These are phyloP conservation scores for Phlyctochytrium arcticum DNA, from an alignment of 192 early-diverging fungal species.

Conservation along the genomic window DNA sequence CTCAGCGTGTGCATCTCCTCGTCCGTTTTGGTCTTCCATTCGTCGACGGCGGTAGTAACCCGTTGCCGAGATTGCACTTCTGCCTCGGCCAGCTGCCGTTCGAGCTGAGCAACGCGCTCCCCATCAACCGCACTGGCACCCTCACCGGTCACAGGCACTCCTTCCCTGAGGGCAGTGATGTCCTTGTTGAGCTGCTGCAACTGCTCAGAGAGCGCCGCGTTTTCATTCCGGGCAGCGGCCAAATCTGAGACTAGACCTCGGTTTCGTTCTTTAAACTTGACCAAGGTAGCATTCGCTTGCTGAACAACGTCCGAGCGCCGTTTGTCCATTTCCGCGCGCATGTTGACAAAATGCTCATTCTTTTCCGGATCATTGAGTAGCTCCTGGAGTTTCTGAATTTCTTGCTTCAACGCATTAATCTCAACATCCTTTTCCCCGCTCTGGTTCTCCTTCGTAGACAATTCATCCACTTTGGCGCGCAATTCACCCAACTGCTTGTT, in stretches of 20 bases:
- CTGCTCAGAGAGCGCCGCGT: constrained; percentile 4
- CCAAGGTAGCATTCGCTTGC: constrained; percentile 14
- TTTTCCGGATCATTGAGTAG: constrained; percentile 10
- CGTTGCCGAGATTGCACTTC: not conserved
- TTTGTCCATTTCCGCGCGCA: constrained; percentile 9
- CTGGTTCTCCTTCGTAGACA: not conserved
- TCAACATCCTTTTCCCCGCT: not conserved
- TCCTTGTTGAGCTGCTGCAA: not conserved
- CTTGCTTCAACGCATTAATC: not conserved
- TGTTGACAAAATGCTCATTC: not conserved
- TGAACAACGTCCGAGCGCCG: constrained; percentile 3
- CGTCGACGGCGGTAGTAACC: constrained; percentile 2
- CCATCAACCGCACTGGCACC: too few species aligned
- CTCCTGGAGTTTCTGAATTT: constrained; percentile 1
- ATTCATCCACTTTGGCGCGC: not conserved
- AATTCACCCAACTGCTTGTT: constrained; percentile 13
- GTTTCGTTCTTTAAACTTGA: constrained; percentile 15
- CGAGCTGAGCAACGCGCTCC: constrained; percentile 1
- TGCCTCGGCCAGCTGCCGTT: not conserved
- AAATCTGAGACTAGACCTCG: not conserved
- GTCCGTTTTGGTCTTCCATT: not conserved
- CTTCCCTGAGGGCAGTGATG: not conserved
- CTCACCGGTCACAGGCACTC: too few species aligned
- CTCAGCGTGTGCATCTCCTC: constrained; percentile 12
- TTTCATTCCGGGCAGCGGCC: not conserved